phyloP scores from a whole-genome alignment of 139 green algal species.

The Zygnema cylindricum region DNA sequence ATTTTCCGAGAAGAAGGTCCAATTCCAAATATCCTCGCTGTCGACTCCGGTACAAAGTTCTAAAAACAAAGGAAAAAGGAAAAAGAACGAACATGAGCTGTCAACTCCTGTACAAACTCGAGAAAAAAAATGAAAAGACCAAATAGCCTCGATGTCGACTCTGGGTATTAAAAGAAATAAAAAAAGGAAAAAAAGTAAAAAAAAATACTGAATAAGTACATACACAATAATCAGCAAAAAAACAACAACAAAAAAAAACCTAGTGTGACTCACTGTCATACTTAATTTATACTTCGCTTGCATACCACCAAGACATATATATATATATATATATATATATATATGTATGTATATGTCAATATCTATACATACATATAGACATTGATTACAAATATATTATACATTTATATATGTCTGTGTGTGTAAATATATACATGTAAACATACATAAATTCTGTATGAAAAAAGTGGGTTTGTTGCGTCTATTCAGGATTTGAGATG shows the following conservation, averaged over 20 bases:
- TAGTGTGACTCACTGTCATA: too few relatives aligned
- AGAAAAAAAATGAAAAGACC: conserved; percentile 57
- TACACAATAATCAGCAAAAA: neutral
- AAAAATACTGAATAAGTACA: neutral
- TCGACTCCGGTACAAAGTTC: conserved; percentile 57
- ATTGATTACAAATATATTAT: neutral
- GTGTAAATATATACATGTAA: neutral
- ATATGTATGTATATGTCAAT: too few relatives aligned
- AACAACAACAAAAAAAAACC: neutral
- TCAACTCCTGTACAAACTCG: too few relatives aligned
- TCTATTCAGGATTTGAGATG: neutral
- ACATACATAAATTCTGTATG: neutral
- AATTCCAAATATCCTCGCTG: conserved; percentile 60
- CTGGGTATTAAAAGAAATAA: neutral
- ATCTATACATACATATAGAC: neutral
- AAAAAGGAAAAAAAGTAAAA: neutral
- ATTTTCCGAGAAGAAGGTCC: conserved; percentile 62
- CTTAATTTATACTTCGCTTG: too few relatives aligned
- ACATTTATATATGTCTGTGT: neutral
- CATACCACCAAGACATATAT: too few relatives aligned
- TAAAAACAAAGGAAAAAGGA: neutral
- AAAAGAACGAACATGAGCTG: neutral
- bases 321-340: too few relatives aligned
- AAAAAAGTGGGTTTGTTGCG: neutral
- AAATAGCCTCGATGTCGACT: conserved; percentile 59